Evolutionary conservation across 257 asterid species (phyloP), one percentile per base, ranked within the genome.

Genomic region (Catharanthus roseus): DNA sequence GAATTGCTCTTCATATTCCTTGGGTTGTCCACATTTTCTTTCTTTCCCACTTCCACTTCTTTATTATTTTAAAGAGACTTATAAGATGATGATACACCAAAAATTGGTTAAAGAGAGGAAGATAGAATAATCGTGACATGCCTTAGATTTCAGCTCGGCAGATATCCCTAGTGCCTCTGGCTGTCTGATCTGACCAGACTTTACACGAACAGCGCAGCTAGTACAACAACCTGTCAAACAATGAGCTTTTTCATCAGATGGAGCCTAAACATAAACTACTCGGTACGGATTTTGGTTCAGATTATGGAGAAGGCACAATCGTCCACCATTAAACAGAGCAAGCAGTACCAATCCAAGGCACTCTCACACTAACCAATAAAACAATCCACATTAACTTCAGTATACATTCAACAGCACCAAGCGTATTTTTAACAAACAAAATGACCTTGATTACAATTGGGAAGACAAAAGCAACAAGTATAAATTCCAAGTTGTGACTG

Each of bases 101-200:
- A 61, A 41, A 9, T 75, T 39, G 50, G 10, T 10, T 24, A 15
- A 65, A 53, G 21, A 21, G 28, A 56, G 42, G 24, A 55, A 70
- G 26, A 61, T 53, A 65, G 24, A 24, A 62, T 10, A 53, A 33
- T 69, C 24, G 70, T 56, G 44, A 85, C 78, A 58, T 68, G 61
- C 97, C 97, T 90, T 77, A 1, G 89, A 72, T 79, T 81, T 93
- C 82, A 93, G 72, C 74, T 93, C 98, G 70, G 92, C 89, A 74
- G 97, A 93, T 78, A 93, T 93, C 60, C 97, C 98, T 49, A 93
- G 78, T 70, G 97, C 97, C 83, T 91, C 97, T 45, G 97, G 97
- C 81, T 93, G 98, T 80, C 89, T 87, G 69, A 93, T 84, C 79
- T 93, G 72, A 73, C 97, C 98, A 60, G 97, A 87, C 86, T 87